Evolutionary conservation across 306 rosid genomes (phyloP).

Genomic region (Hylodesmum podocarpum): DNA sequence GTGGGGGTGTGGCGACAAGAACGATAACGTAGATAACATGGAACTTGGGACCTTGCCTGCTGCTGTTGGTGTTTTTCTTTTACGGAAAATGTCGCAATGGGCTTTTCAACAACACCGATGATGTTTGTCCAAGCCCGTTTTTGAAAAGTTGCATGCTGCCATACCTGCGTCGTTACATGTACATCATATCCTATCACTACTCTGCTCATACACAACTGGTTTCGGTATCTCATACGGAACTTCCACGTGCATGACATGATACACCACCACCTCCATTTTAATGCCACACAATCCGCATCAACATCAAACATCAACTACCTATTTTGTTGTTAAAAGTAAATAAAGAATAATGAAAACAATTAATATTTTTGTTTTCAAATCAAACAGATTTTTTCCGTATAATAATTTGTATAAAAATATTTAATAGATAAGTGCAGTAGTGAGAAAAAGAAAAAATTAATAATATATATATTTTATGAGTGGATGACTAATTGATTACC

Average conservation of each 20-base stretch:
- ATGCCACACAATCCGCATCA: neutral
- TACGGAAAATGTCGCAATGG: conserved; percentile 1
- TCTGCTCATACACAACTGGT: no score
- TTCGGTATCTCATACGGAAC: conserved; percentile 20
- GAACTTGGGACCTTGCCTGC: conserved; percentile 21
- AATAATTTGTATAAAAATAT: no score
- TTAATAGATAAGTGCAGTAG: no score
- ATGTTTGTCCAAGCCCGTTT: conserved; percentile 22
- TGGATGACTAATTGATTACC: no score
- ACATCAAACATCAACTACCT: neutral
- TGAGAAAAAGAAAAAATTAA: no score
- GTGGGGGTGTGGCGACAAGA: conserved; percentile 21
- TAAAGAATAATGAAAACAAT: no score
- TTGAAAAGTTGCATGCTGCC: neutral
- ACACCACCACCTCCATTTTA: neutral
- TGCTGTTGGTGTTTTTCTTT: neutral
- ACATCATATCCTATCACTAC: no score
- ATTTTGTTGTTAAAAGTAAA: no score
- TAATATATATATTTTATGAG: no score
- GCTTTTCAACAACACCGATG: conserved; percentile 4
- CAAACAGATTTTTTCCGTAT: no score
- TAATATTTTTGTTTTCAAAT: no score
- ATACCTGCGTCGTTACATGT: neutral
- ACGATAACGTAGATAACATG: conserved; percentile 34
- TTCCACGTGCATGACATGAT: conserved; percentile 25